Percentiles rank a stretch among this genome's conserved stretches.
These are phyloP conservation scores for Anthracocystis panici-leucophaei DNA, from an alignment of 1,284 basidiomycete species.

Conservation along the genomic window DNA sequence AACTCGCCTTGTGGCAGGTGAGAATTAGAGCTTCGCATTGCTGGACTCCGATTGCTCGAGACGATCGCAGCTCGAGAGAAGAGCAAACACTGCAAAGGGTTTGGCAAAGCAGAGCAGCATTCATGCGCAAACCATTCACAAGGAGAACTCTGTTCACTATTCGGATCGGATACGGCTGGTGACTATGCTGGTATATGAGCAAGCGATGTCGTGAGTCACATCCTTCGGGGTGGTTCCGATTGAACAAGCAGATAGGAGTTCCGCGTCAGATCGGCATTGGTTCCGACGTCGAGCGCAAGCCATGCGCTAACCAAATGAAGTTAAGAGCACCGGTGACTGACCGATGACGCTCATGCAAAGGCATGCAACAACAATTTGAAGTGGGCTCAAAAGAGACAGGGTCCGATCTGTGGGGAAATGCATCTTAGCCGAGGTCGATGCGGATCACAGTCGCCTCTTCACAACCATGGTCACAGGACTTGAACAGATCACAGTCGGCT, in stretches of 20 bases:
- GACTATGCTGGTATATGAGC: not conserved
- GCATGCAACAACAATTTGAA: not conserved
- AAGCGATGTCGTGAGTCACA: not conserved
- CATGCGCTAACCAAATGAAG: not conserved
- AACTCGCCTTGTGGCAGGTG: not conserved
- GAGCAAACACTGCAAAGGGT: not conserved
- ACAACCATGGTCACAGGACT: no score
- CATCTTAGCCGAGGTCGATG: slow-evolving; percentile 4
- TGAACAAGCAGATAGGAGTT: not conserved
- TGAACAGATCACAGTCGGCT: no score
- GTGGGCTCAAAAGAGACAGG: not conserved
- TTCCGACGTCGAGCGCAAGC: not conserved
- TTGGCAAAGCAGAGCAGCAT: not conserved
- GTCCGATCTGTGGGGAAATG: slow-evolving; percentile 14
- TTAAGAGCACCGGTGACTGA: not conserved
- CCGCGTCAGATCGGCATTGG: not conserved
- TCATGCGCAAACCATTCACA: no score
- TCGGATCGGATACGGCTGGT: slow-evolving; percentile 10
- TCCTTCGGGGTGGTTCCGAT: not conserved
- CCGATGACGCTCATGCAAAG: slow-evolving; percentile 1
- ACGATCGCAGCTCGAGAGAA: not conserved
- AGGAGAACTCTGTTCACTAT: slow-evolving; percentile 4
- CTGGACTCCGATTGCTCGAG: not conserved
- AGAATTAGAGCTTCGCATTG: not conserved
- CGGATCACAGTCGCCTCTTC: not conserved